phyloP scores from a whole-genome alignment of 108 stramenopile genomes.

The Skeletonema menzelii region DNA sequence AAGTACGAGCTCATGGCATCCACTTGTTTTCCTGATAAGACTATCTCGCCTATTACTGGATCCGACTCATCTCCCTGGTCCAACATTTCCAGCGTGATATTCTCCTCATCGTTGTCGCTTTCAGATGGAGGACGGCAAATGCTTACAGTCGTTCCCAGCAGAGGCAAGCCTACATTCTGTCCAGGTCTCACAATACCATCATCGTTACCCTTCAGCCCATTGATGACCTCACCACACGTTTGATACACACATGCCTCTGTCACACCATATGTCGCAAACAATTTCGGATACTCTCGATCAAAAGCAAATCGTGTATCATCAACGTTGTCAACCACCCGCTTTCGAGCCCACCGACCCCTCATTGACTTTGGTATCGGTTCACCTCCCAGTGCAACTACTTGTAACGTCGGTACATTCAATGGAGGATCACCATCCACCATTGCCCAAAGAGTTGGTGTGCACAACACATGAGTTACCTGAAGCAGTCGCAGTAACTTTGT shows the following conservation, averaged over 20 bases:
- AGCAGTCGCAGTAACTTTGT: constrained; percentile 35
- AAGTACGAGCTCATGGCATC: constrained; percentile 64
- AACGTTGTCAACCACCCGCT: neutral
- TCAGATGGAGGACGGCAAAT: constrained; percentile 50
- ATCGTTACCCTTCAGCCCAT: neutral
- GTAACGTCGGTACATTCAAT: constrained; percentile 39
- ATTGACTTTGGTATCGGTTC: constrained; percentile 76
- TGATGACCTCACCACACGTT: constrained; percentile 68
- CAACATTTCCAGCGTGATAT: constrained; percentile 5
- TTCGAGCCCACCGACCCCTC: constrained; percentile 51
- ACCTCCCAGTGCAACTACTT: constrained; percentile 77
- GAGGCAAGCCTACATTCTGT: constrained; percentile 63
- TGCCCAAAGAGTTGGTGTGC: constrained; percentile 72
- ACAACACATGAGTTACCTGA: neutral
- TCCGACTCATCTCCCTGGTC: neutral
- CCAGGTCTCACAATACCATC: constrained; percentile 10
- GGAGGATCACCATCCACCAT: constrained; percentile 33
- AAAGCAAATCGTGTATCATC: neutral
- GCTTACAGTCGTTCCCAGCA: constrained; percentile 52
- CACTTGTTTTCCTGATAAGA: constrained; percentile 67
- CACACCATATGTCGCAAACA: constrained; percentile 82
- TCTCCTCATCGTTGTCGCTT: constrained; percentile 20
- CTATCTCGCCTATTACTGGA: constrained; percentile 65
- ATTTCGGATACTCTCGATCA: constrained; percentile 30
- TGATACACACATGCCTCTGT: constrained; percentile 93